phyloP scores from a whole-genome alignment of 768 basidiomycete genomes.

The Mycena haematopus region DNA sequence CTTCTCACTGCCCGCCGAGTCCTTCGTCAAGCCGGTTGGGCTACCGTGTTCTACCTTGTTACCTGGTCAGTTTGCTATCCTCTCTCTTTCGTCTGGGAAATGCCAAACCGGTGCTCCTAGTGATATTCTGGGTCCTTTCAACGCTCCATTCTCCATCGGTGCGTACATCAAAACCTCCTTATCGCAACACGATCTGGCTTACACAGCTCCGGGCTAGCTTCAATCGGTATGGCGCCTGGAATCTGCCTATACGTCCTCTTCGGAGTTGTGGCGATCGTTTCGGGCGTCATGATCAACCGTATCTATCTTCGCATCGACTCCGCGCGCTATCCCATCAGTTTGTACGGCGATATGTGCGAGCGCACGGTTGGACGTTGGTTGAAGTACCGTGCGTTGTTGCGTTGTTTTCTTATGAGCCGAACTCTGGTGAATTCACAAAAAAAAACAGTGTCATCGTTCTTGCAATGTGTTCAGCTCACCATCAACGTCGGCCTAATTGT shows the following conservation, averaged over 20 bases:
- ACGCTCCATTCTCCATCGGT: conserved; percentile 14
- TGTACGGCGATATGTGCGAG: conserved; percentile 16
- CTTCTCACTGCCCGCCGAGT: conserved; percentile 13
- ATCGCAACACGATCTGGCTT: background rate
- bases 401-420: background rate
- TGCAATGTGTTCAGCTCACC: conserved; percentile 12
- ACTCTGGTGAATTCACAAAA: background rate
- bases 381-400: conserved; percentile 6
- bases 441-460: conserved; percentile 5
- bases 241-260: conserved; percentile 11
- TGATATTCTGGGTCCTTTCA: conserved; percentile 11
- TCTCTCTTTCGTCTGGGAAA: background rate
- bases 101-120: background rate
- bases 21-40: conserved; percentile 6
- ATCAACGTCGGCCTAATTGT: conserved; percentile 13
- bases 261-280: conserved; percentile 9
- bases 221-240: conserved; percentile 11
- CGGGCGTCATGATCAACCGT: conserved; percentile 10
- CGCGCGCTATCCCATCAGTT: conserved; percentile 3
- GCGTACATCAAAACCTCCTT: too few species aligned
- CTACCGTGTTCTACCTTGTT: conserved; percentile 8
- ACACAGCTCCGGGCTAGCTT: background rate
- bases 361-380: conserved; percentile 10
- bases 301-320: conserved; percentile 14
- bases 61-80: conserved; percentile 1